phyloP scores from a whole-genome alignment of 345 rosid species.

The Erodium maritimum region DNA sequence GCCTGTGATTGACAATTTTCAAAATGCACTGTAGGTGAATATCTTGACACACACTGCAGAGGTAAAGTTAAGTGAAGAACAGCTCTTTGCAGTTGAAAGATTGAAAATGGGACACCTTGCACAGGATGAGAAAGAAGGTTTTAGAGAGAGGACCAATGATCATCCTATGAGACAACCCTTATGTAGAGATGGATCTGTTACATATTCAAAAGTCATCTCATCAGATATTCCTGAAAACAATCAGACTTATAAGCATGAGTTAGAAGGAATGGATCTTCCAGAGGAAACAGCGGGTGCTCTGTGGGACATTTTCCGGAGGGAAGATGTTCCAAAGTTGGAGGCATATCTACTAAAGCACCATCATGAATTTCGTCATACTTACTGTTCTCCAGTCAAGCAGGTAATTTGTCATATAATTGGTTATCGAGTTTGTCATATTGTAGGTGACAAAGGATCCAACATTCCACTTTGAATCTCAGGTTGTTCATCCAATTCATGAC shows the following conservation, averaged over 20 bases:
- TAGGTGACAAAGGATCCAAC: neutral
- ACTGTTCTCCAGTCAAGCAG: constrained; percentile 49
- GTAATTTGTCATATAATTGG: constrained; percentile 16
- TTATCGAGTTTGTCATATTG: too few species aligned
- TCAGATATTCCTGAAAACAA: constrained; percentile 5
- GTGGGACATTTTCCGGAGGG: constrained; percentile 91
- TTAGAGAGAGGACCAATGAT: constrained; percentile 2
- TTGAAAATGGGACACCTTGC: constrained; percentile 43
- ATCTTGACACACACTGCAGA: constrained; percentile 66
- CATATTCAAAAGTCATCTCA: too few species aligned
- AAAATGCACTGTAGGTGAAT: constrained; percentile 42
- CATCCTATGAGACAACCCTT: neutral
- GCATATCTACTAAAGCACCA: constrained; percentile 53
- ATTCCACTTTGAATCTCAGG: constrained; percentile 21
- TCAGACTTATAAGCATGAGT: neutral
- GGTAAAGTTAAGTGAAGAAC: constrained; percentile 39
- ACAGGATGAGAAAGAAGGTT: constrained; percentile 44
- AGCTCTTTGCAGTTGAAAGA: constrained; percentile 27
- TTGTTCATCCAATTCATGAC: constrained; percentile 74
- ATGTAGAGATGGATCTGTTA: neutral
- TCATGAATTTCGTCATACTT: constrained; percentile 63
- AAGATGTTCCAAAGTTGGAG: constrained; percentile 70
- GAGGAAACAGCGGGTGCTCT: constrained; percentile 44
- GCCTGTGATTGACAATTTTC: too few species aligned
- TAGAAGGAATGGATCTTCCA: constrained; percentile 2